Percentiles rank a stretch among this genome's conserved stretches.
Conservation (phyloP, 2,329 filamentous ascomycete species). For the Monosporascus sp. region DNA sequence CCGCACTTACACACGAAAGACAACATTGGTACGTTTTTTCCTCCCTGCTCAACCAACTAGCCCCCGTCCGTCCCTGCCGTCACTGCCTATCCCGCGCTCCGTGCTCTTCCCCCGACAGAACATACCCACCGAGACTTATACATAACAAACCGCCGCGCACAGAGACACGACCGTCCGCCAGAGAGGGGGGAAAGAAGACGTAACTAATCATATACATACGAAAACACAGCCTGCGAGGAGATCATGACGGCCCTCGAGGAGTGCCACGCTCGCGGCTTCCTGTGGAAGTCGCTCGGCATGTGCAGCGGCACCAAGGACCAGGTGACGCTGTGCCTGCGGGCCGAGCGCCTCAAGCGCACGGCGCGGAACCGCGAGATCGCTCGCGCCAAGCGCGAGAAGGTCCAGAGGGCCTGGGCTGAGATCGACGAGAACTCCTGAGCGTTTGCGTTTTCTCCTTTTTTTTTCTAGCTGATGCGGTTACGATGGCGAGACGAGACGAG, state of each 20-base stretch:
- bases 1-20: constrained; percentile 93
- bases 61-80: neutral
- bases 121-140: no score
- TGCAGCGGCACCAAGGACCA: constrained; percentile 83
- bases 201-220: neutral
- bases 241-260: constrained; percentile 92
- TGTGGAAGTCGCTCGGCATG: constrained; percentile 85
- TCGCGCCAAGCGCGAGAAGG: constrained; percentile 63
- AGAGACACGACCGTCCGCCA: neutral
- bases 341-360: constrained; percentile 73
- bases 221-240: constrained; percentile 74
- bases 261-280: constrained; percentile 87
- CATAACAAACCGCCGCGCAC: neutral
- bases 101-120: no score
- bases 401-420: constrained; percentile 75
- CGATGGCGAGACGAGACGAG: no score
- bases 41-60: neutral
- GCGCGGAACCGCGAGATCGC: constrained; percentile 68
- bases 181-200: neutral
- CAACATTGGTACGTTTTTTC: constrained; percentile 62
- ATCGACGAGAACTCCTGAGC: constrained; percentile 64
- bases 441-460: no score
- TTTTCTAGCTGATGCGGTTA: no score
- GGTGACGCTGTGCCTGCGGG: constrained; percentile 79
- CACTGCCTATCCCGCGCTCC: neutral